Conservation (phyloP, 75 land plant species). For the Azolla pinnata region DNA sequence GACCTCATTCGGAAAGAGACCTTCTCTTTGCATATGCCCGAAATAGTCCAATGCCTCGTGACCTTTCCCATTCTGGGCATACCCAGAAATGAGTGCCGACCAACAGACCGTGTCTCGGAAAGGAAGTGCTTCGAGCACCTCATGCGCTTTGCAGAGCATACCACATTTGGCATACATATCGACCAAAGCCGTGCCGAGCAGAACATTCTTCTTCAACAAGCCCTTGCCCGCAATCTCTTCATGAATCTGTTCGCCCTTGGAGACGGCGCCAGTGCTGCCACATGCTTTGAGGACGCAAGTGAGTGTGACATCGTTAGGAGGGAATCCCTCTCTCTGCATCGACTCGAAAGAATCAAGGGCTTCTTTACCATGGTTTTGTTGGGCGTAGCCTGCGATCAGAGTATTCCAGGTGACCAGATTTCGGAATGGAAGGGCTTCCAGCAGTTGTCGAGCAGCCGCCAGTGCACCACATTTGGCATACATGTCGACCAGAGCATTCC, state of each 20-base stretch:
- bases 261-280: neutral
- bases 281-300: conserved; percentile 10
- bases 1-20: no score
- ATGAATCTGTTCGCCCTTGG: neutral
- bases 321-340: neutral
- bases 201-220: neutral
- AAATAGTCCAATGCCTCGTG: no score
- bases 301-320: conserved; percentile 8
- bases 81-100: neutral
- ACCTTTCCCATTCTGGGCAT: neutral
- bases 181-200: no score
- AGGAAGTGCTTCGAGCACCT: neutral
- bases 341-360: neutral
- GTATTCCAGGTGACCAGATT: conserved; percentile 13
- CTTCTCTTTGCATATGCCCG: no score
- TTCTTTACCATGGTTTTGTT: neutral
- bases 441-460: neutral
- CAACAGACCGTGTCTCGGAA: neutral
- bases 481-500: no score
- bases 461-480: no score
- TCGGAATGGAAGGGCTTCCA: neutral
- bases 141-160: conserved; percentile 11
- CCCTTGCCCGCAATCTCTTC: neutral
- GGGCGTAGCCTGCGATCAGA: conserved; percentile 6
- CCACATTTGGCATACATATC: no score